These are phyloP conservation scores for Onygenales sp. DNA, from an alignment of 2,329 filamentous ascomycete genomes.

Conservation along the genomic window DNA sequence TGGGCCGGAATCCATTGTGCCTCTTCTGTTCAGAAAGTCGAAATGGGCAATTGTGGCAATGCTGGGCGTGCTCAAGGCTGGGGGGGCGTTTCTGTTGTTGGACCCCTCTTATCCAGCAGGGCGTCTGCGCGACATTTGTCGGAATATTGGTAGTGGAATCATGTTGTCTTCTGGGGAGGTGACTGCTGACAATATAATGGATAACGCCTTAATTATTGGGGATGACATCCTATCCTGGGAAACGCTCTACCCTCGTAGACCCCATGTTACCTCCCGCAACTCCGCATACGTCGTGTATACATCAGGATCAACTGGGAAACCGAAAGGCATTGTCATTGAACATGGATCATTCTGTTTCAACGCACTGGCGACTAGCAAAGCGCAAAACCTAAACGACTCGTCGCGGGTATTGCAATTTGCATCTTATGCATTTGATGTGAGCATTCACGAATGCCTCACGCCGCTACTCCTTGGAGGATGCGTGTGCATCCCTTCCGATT, in stretches of 20 bases:
- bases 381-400: conserved; percentile 36
- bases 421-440: conserved; percentile 37
- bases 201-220: not conserved
- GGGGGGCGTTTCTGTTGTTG: conserved; percentile 10
- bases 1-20: conserved; percentile 8
- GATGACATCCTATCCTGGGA: not conserved
- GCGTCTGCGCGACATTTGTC: conserved; percentile 9
- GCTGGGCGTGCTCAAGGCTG: conserved; percentile 11
- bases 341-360: conserved; percentile 46
- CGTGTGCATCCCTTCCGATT: conserved; percentile 35
- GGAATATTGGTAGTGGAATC: conserved; percentile 3
- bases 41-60: conserved; percentile 11
- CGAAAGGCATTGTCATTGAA: conserved; percentile 49
- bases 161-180: conserved; percentile 2
- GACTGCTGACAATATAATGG: not conserved
- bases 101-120: conserved; percentile 7
- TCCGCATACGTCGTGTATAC: conserved; percentile 48
- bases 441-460: conserved; percentile 26
- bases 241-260: not conserved
- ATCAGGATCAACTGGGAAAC: conserved; percentile 40
- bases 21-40: conserved; percentile 11
- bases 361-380: conserved; percentile 37
- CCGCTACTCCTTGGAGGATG: conserved; percentile 32
- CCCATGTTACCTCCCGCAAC: not conserved
- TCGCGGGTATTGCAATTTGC: conserved; percentile 30